phyloP scores from a whole-genome alignment of 257 asterid genomes.

The Petunia secreta region DNA sequence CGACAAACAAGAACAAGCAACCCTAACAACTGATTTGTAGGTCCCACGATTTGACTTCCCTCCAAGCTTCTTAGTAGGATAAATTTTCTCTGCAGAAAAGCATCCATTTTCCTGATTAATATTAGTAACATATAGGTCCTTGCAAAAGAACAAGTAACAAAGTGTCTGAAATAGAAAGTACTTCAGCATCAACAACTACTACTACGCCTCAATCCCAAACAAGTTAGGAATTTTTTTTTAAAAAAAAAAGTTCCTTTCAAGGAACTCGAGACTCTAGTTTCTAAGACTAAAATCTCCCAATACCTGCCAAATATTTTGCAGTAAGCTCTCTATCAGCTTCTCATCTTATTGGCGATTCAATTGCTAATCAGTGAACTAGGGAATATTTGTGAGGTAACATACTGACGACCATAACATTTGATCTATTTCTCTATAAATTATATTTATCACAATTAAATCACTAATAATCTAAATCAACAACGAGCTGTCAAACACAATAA shows the following conservation, averaged over 20 bases:
- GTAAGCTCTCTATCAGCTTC: not conserved
- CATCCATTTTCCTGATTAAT: conserved; percentile 9
- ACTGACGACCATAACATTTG: not conserved
- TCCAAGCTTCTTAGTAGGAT: conserved; percentile 37
- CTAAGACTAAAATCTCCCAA: conserved; percentile 10
- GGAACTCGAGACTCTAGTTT: conserved; percentile 3
- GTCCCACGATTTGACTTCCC: conserved; percentile 55
- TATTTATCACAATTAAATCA: too few relatives aligned
- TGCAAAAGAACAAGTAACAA: not conserved
- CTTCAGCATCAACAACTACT: not conserved
- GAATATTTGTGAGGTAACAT: not conserved
- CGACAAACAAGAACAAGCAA: conserved; percentile 60
- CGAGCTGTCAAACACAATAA: too few relatives aligned
- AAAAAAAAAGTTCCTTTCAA: not conserved
- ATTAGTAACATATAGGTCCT: not conserved
- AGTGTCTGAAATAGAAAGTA: conserved; percentile 2
- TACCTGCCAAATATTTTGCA: not conserved
- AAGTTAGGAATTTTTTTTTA: not conserved
- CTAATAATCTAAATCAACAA: too few relatives aligned
- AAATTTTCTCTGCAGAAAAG: conserved; percentile 53
- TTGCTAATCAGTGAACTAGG: not conserved
- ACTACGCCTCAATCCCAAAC: too few relatives aligned
- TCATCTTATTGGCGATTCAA: not conserved
- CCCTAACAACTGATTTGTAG: conserved; percentile 53
- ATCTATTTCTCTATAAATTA: too few relatives aligned